Conservation (phyloP, 2,329 filamentous ascomycete species). For the Phaeosphaeria sp. region DNA sequence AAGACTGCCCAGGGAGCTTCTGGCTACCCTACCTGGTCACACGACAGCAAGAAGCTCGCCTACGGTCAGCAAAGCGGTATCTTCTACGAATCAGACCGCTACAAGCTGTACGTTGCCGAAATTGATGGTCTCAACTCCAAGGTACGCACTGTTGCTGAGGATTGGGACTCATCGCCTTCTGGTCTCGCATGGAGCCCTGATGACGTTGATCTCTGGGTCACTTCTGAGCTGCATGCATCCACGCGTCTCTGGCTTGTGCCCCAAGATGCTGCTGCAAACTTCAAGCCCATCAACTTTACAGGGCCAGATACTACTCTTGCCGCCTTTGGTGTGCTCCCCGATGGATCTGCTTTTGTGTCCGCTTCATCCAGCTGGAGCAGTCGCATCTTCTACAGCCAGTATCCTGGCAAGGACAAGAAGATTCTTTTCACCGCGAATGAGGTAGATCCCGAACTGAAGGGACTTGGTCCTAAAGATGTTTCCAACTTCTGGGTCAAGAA, state of each 20-base stretch:
- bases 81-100: slow-evolving; percentile 78
- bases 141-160: slow-evolving; percentile 35
- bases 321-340: slow-evolving; percentile 63
- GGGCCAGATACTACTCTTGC: slow-evolving; percentile 48
- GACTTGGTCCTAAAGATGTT: slow-evolving; percentile 67
- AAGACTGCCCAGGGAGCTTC: slow-evolving; percentile 66
- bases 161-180: slow-evolving; percentile 44
- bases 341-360: slow-evolving; percentile 58
- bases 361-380: slow-evolving; percentile 40
- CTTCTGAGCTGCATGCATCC: slow-evolving; percentile 40
- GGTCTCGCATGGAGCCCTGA: slow-evolving; percentile 38
- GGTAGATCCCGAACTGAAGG: slow-evolving; percentile 69
- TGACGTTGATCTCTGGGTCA: slow-evolving; percentile 40
- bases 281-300: slow-evolving; percentile 49
- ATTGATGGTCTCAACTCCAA: slow-evolving; percentile 37
- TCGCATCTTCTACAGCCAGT: slow-evolving; percentile 40
- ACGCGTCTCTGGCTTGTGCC: slow-evolving; percentile 65
- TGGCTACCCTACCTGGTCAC: slow-evolving; percentile 73
- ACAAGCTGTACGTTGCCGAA: slow-evolving; percentile 54
- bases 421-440: slow-evolving; percentile 66
- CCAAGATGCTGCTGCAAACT: slow-evolving; percentile 62
- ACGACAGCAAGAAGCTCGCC: slow-evolving; percentile 71
- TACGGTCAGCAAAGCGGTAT: slow-evolving; percentile 75
- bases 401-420: slow-evolving; percentile 40
- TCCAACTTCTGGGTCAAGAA: slow-evolving; percentile 75